Percentiles rank a stretch among this genome's conserved stretches.
These are phyloP conservation scores for Komagataella mondaviorum DNA, from an alignment of 805 yeast genomes.

Conservation along the genomic window DNA sequence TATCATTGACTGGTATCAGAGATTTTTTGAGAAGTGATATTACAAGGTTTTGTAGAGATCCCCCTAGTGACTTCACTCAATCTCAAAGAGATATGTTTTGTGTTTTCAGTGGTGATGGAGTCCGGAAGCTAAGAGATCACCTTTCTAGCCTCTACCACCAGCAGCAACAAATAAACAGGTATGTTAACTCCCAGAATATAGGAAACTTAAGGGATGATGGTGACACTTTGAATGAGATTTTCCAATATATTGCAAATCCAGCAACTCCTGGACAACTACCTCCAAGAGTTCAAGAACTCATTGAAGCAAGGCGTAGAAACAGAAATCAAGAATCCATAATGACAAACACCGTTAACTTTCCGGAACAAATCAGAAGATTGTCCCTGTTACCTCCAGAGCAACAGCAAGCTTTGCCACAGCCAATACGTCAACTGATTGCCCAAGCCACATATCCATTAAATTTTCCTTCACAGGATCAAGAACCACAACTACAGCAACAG, in stretches of 20 bases:
- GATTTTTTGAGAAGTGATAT: slow-evolving; percentile 83
- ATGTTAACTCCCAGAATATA: background rate
- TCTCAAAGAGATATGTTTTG: slow-evolving; percentile 80
- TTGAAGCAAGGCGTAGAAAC: background rate
- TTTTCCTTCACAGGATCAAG: background rate
- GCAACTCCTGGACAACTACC: background rate
- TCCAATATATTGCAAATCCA: background rate
- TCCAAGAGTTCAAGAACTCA: background rate
- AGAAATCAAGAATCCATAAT: background rate
- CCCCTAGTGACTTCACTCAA: slow-evolving; percentile 85
- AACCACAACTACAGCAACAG: background rate
- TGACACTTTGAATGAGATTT: background rate
- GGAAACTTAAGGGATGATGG: background rate
- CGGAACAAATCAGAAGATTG: background rate
- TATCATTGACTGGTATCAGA: slow-evolving; percentile 82
- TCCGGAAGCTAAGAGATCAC: slow-evolving; percentile 57
- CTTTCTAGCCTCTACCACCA: slow-evolving; percentile 5
- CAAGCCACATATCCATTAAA: background rate
- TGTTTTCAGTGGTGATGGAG: slow-evolving; percentile 89
- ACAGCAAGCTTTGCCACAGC: background rate
- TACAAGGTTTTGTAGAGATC: slow-evolving; percentile 76
- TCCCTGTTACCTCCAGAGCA: background rate
- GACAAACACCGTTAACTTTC: background rate
- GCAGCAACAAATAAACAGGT: background rate
- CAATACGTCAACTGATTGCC: background rate